phyloP scores from a whole-genome alignment of 495 filamentous ascomycete species.

The Ascobolus immersus region DNA sequence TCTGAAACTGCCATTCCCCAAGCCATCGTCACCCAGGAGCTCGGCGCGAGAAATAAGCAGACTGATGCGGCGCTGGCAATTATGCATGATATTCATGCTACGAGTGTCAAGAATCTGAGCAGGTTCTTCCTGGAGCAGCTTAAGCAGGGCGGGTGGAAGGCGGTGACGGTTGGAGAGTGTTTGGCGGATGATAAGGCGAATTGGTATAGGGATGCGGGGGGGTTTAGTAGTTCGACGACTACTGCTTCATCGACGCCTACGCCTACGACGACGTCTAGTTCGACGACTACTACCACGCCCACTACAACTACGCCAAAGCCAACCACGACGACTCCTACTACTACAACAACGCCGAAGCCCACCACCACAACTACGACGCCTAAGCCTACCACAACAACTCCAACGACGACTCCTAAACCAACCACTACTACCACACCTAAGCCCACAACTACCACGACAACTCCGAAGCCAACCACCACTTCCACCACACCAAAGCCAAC shows the following conservation, averaged over 20 bases:
- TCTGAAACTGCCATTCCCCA: slow-evolving; percentile 41
- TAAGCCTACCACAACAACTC: not conserved
- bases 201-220: slow-evolving; percentile 32
- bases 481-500: too few species aligned
- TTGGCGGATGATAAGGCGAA: slow-evolving; percentile 39
- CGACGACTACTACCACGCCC: not conserved
- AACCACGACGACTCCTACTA: slow-evolving; percentile 4
- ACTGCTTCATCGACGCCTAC: slow-evolving; percentile 13
- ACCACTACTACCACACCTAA: not conserved
- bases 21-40: slow-evolving; percentile 30
- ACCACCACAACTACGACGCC: not conserved
- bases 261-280: slow-evolving; percentile 4
- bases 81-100: slow-evolving; percentile 54
- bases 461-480: slow-evolving; percentile 1
- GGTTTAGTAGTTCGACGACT: not conserved
- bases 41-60: slow-evolving; percentile 11
- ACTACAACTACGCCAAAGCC: slow-evolving; percentile 13
- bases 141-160: slow-evolving; percentile 29
- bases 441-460: slow-evolving; percentile 3
- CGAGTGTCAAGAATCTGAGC: slow-evolving; percentile 52
- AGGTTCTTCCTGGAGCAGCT: slow-evolving; percentile 42
- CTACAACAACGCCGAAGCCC: too few species aligned
- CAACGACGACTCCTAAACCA: not conserved
- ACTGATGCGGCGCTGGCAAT: slow-evolving; percentile 36
- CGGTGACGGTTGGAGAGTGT: slow-evolving; percentile 51